Evolutionary conservation across 169 alveolate species (phyloP).

Genomic region (Eimeria zaria): DNA sequence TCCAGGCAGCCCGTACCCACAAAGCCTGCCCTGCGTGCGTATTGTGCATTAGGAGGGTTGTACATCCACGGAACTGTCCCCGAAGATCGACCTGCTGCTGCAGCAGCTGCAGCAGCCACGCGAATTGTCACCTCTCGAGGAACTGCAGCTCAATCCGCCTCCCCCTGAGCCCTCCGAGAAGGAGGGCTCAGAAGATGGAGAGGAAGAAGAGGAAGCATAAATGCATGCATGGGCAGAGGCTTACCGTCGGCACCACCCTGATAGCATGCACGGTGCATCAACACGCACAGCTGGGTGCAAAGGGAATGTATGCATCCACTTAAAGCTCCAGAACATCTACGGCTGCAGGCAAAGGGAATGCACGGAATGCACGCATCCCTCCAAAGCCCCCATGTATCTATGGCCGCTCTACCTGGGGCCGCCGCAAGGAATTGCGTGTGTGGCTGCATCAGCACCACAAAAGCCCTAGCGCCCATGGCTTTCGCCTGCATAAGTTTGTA

Average conservation of each 20-base stretch:
- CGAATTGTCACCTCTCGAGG: conserved; percentile 53
- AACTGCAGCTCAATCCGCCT: conserved; percentile 51
- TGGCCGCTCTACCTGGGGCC: background rate
- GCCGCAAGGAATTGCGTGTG: background rate
- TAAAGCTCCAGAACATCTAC: background rate
- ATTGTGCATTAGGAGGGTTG: conserved; percentile 28
- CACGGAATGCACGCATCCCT: background rate
- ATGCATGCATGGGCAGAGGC: background rate
- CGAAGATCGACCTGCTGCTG: conserved; percentile 30
- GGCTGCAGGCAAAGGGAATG: no score
- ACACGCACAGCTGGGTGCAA: background rate
- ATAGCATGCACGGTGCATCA: background rate
- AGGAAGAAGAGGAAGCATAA: conserved; percentile 17
- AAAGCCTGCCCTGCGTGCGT: background rate
- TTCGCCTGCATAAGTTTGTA: background rate
- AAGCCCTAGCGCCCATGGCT: background rate
- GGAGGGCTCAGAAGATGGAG: background rate
- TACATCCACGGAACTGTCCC: conserved; percentile 25
- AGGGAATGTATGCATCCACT: background rate
- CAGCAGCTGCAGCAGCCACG: conserved; percentile 71
- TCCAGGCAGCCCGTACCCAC: background rate
- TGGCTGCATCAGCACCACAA: background rate
- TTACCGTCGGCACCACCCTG: background rate
- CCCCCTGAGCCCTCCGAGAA: conserved; percentile 51
- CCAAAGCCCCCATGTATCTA: background rate